Percentiles rank a stretch among this genome's conserved stretches.
Conservation (phyloP, 192 early-diverging fungal genomes). For the Coemansia sp. region DNA sequence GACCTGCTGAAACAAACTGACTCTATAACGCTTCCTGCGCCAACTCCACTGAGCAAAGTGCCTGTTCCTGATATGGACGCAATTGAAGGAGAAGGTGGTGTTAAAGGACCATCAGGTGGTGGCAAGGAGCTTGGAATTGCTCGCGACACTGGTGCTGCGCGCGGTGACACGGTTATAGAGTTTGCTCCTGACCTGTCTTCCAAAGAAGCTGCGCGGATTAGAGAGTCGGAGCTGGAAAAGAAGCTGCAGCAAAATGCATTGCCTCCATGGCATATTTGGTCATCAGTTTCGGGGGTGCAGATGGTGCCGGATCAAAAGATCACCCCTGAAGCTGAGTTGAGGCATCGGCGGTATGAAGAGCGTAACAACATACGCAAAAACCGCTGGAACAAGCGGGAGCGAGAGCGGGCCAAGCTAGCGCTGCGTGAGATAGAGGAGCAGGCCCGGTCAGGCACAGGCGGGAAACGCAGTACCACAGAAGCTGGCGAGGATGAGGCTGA, state of each 20-base stretch:
- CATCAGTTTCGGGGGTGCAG: slow-evolving; percentile 64
- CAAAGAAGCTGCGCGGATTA: slow-evolving; percentile 63
- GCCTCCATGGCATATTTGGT: slow-evolving; percentile 75
- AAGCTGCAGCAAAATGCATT: slow-evolving; percentile 73
- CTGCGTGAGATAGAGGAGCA: slow-evolving; percentile 23
- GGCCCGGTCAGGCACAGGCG: slow-evolving; percentile 11
- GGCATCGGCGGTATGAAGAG: slow-evolving; percentile 34
- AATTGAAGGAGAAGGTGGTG: slow-evolving; percentile 37
- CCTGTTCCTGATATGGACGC: slow-evolving; percentile 39
- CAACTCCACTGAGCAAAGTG: slow-evolving; percentile 49
- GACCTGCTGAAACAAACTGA: slow-evolving; percentile 71
- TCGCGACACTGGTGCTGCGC: slow-evolving; percentile 60
- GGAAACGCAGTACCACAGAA: slow-evolving; percentile 10
- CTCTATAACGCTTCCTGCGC: slow-evolving; percentile 61
- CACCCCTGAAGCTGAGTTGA: slow-evolving; percentile 23
- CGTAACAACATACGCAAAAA: slow-evolving; percentile 16
- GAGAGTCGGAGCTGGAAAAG: slow-evolving; percentile 62
- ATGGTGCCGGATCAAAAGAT: slow-evolving; percentile 46
- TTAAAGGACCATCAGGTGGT: slow-evolving; percentile 35
- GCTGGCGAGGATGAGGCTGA: slow-evolving; percentile 30
- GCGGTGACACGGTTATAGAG: slow-evolving; percentile 68
- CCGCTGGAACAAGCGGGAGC: slow-evolving; percentile 38
- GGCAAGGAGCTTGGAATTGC: slow-evolving; percentile 65
- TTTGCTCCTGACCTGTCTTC: slow-evolving; percentile 64
- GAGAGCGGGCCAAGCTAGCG: slow-evolving; percentile 19